phyloP scores from a whole-genome alignment of 1,139 yeast genomes.

The Wickerhamomyces sp. region DNA sequence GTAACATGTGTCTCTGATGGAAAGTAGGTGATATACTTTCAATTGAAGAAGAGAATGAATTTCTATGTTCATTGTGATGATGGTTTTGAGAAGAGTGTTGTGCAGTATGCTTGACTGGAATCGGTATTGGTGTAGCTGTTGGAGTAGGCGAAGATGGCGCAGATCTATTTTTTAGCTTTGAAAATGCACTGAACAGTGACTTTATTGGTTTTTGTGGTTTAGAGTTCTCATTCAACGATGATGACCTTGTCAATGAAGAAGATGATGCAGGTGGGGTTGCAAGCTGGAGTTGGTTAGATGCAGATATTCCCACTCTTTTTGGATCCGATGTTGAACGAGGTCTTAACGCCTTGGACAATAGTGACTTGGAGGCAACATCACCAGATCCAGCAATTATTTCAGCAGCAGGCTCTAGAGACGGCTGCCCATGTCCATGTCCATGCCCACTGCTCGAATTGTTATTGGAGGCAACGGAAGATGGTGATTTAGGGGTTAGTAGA shows the following conservation, averaged over 20 bases:
- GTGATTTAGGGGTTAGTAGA: conserved; percentile 1
- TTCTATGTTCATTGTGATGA: conserved; percentile 2
- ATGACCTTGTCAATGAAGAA: conserved; percentile 10
- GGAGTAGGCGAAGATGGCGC: conserved; percentile 15
- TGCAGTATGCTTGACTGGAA: conserved; percentile 10
- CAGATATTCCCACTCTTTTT: conserved; percentile 5
- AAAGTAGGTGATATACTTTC: conserved; percentile 22
- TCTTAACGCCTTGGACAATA: conserved; percentile 18
- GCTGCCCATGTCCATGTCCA: too few relatives aligned
- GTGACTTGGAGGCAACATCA: conserved; percentile 10
- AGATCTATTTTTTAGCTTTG: conserved; percentile 43
- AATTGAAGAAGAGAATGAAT: conserved; percentile 14
- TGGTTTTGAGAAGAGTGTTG: conserved; percentile 2
- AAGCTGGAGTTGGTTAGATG: conserved; percentile 9
- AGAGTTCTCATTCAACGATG: conserved; percentile 9
- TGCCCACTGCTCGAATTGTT: too few relatives aligned
- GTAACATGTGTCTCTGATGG: conserved; percentile 1
- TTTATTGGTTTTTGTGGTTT: conserved; percentile 27
- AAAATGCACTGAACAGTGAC: conserved; percentile 48
- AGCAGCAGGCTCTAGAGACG: neutral
- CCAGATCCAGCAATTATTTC: neutral
- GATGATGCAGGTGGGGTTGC: conserved; percentile 4
- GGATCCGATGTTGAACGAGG: conserved; percentile 21
- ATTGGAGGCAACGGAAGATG: neutral
- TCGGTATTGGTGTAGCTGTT: conserved; percentile 14